These are phyloP conservation scores for Debaryomyces prosopidis DNA, from an alignment of 805 yeast genomes.

Conservation along the genomic window DNA sequence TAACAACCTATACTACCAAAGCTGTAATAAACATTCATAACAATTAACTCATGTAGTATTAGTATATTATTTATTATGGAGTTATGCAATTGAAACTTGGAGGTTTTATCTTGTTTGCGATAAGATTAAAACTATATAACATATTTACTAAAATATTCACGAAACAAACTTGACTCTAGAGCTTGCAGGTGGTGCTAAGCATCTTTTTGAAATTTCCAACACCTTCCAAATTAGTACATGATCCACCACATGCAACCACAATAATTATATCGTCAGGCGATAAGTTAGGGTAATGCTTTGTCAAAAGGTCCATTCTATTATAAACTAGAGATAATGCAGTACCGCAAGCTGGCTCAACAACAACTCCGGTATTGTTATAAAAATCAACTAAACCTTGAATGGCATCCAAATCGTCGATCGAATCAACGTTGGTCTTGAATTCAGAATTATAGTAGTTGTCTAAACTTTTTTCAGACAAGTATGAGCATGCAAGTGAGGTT, in stretches of 20 bases:
- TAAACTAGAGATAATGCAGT: slow-evolving; percentile 61
- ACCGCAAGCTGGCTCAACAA: slow-evolving; percentile 76
- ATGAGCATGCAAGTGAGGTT: slow-evolving; percentile 62
- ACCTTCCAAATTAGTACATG: slow-evolving; percentile 16
- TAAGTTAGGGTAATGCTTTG: slow-evolving; percentile 24
- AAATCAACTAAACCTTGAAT: slow-evolving; percentile 51
- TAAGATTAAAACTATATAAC: slow-evolving; percentile 3
- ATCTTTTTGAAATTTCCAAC: slow-evolving; percentile 11
- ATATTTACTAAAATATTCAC: not conserved
- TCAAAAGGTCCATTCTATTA: slow-evolving; percentile 29
- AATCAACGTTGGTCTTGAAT: slow-evolving; percentile 20
- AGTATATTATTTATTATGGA: too few species aligned
- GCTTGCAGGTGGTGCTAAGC: slow-evolving; percentile 7
- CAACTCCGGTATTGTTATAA: slow-evolving; percentile 49
- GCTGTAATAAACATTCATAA: too few species aligned
- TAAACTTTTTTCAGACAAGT: slow-evolving; percentile 52
- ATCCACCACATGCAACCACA: slow-evolving; percentile 58
- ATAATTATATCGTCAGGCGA: slow-evolving; percentile 45
- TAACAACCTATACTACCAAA: not conserved
- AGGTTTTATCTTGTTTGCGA: not conserved
- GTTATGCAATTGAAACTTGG: not conserved
- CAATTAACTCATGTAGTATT: too few species aligned
- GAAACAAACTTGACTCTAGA: not conserved
- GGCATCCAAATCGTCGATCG: slow-evolving; percentile 54
- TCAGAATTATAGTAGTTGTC: slow-evolving; percentile 27